These are phyloP conservation scores for Takashimella tepidaria DNA, from an alignment of 1,284 basidiomycete genomes.

Conservation along the genomic window DNA sequence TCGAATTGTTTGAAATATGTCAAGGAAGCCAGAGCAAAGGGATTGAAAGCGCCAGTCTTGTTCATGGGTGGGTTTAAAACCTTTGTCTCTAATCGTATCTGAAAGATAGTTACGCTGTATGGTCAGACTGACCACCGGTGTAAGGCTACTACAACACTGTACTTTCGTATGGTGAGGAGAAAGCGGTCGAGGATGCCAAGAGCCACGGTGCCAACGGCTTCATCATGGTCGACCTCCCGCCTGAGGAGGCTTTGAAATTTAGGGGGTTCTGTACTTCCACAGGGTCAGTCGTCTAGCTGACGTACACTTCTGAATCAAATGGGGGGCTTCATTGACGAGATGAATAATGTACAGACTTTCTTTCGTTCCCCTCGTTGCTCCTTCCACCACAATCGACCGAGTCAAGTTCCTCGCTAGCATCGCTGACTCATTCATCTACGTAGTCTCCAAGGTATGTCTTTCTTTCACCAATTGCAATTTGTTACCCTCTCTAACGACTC, in stretches of 20 bases:
- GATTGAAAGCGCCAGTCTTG: constrained; percentile 78
- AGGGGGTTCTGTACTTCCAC: constrained; percentile 75
- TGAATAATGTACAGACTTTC: constrained; percentile 67
- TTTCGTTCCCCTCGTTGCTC: constrained; percentile 95
- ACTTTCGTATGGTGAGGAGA: constrained; percentile 90
- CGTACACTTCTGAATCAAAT: too few relatives aligned
- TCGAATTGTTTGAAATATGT: constrained; percentile 68
- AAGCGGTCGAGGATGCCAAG: constrained; percentile 79
- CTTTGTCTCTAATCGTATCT: too few relatives aligned
- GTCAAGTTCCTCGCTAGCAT: constrained; percentile 88
- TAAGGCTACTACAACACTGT: constrained; percentile 98
- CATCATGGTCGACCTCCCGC: constrained; percentile 95
- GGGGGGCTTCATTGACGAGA: too few relatives aligned
- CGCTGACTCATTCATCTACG: constrained; percentile 96
- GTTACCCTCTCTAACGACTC: too few relatives aligned
- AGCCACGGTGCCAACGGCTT: constrained; percentile 94
- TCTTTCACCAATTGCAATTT: background rate
- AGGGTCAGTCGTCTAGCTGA: constrained; percentile 55
- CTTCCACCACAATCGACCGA: constrained; percentile 79
- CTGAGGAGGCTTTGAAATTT: constrained; percentile 91
- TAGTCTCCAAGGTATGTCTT: constrained; percentile 75
- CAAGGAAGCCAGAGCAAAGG: constrained; percentile 69
- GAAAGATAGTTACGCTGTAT: constrained; percentile 6
- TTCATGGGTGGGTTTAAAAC: constrained; percentile 77
- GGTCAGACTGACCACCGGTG: constrained; percentile 1